Conservation (phyloP, 2,329 filamentous ascomycete genomes). For the Monosporascus cannonballus region DNA sequence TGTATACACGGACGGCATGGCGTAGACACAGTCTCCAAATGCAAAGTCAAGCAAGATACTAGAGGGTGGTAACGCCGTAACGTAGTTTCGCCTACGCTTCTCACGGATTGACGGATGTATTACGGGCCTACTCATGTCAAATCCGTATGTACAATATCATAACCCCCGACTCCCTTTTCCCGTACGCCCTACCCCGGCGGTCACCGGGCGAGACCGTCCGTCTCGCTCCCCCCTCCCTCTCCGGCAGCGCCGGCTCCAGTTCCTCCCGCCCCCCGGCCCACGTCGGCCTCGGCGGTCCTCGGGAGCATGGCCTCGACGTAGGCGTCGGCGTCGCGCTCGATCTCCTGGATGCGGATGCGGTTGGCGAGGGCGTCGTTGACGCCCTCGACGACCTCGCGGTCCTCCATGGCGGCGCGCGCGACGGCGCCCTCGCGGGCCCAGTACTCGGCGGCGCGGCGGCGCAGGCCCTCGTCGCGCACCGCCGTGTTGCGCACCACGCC, state of each 20-base stretch:
- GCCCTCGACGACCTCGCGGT: constrained; percentile 66
- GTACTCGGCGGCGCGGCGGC: constrained; percentile 62
- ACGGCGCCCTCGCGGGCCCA: constrained; percentile 73
- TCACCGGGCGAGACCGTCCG: no score
- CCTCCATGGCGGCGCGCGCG: constrained; percentile 72
- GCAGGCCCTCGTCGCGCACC: constrained; percentile 64
- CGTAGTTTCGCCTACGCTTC: no score
- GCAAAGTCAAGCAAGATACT: no score
- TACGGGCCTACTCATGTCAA: no score
- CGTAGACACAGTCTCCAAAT: no score
- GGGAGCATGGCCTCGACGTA: constrained; percentile 46
- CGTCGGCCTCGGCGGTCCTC: constrained; percentile 23
- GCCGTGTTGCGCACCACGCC: constrained; percentile 77
- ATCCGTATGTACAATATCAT: no score
- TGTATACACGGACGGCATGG: no score
- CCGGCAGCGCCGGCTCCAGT: neutral
- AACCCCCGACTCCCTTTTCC: no score
- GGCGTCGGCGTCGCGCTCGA: constrained; percentile 58
- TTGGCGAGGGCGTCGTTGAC: constrained; percentile 61
- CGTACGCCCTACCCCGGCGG: no score
- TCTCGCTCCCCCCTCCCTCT: neutral
- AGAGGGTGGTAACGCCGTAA: no score
- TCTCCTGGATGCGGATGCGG: constrained; percentile 55
- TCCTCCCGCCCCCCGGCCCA: constrained; percentile 5
- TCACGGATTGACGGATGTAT: no score